These are phyloP conservation scores for Aspergillus sp. DNA, from an alignment of 2,329 filamentous ascomycete genomes.

Conservation along the genomic window DNA sequence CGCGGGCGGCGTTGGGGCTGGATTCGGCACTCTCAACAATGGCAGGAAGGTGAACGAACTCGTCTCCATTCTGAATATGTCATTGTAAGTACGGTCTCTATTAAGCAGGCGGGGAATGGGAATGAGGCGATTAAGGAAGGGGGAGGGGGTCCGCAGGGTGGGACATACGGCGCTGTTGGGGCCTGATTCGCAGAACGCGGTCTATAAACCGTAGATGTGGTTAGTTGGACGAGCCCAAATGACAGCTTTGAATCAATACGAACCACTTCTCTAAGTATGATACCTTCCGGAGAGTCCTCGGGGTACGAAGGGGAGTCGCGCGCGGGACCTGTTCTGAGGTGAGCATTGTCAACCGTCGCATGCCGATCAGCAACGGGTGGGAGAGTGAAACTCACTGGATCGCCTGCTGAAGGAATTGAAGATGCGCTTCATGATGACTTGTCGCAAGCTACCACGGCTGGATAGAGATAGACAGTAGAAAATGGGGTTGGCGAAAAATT, in stretches of 20 bases:
- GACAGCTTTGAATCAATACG: slow-evolving; percentile 11
- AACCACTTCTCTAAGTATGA: slow-evolving; percentile 45
- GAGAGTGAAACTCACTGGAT: slow-evolving; percentile 28
- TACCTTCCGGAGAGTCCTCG: slow-evolving; percentile 43
- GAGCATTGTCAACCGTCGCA: slow-evolving; percentile 6
- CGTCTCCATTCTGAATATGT: slow-evolving; percentile 65
- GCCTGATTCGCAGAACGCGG: slow-evolving; percentile 77
- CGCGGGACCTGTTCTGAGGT: slow-evolving; percentile 24
- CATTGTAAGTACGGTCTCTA: slow-evolving; percentile 1
- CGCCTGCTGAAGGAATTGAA: slow-evolving; percentile 35
- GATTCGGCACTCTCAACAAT: slow-evolving; percentile 97
- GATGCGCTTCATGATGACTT: slow-evolving; percentile 38
- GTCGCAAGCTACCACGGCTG: neutral
- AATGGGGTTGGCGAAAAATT: slow-evolving; percentile 9
- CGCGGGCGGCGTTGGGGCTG: slow-evolving; percentile 78
- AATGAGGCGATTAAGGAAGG: slow-evolving; percentile 5
- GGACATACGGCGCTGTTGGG: slow-evolving; percentile 55
- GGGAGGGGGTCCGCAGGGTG: neutral
- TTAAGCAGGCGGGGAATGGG: neutral
- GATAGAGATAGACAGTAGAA: slow-evolving; percentile 2
- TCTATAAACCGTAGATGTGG: slow-evolving; percentile 50
- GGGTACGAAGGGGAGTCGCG: slow-evolving; percentile 26
- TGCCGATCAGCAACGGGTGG: slow-evolving; percentile 4
- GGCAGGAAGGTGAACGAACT: slow-evolving; percentile 86
- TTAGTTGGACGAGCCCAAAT: slow-evolving; percentile 4